phyloP scores from a whole-genome alignment of 2,329 filamentous ascomycete genomes.

The Dendryphion nanum region DNA sequence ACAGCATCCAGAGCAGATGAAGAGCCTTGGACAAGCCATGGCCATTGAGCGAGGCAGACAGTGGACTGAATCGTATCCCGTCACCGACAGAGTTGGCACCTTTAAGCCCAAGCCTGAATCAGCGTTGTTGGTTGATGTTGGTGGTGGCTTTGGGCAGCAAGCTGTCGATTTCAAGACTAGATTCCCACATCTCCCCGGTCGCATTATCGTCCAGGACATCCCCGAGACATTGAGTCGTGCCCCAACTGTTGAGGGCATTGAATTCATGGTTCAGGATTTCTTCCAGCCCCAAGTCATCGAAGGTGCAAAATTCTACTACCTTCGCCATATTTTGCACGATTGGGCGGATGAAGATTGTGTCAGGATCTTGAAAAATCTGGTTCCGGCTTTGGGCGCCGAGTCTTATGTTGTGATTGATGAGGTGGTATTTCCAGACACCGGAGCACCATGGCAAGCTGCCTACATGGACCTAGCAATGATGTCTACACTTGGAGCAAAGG shows the following conservation, averaged over 20 bases:
- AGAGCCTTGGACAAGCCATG: constrained; percentile 27
- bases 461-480: constrained; percentile 30
- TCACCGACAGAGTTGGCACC: constrained; percentile 11
- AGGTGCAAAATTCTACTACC: constrained; percentile 33
- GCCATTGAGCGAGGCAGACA: constrained; percentile 16
- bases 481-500: constrained; percentile 20
- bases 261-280: constrained; percentile 33
- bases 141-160: constrained; percentile 33
- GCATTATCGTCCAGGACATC: constrained; percentile 27
- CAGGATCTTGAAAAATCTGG: constrained; percentile 24
- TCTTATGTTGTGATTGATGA: constrained; percentile 34
- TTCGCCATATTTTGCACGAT: constrained; percentile 34
- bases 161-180: constrained; percentile 19
- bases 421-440: constrained; percentile 26
- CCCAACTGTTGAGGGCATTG: constrained; percentile 16
- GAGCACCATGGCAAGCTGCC: constrained; percentile 28
- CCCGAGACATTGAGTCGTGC: constrained; percentile 19
- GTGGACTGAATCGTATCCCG: constrained; percentile 22
- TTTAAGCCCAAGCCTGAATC: constrained; percentile 15
- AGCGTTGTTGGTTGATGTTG: constrained; percentile 29
- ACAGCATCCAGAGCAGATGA: constrained; percentile 23
- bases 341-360: constrained; percentile 28
- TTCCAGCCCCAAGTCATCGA: constrained; percentile 28
- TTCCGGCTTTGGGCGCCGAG: constrained; percentile 23
- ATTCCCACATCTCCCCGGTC: constrained; percentile 11